Evolutionary conservation across 257 asterid species (phyloP).

Genomic region (Datura wrightii): DNA sequence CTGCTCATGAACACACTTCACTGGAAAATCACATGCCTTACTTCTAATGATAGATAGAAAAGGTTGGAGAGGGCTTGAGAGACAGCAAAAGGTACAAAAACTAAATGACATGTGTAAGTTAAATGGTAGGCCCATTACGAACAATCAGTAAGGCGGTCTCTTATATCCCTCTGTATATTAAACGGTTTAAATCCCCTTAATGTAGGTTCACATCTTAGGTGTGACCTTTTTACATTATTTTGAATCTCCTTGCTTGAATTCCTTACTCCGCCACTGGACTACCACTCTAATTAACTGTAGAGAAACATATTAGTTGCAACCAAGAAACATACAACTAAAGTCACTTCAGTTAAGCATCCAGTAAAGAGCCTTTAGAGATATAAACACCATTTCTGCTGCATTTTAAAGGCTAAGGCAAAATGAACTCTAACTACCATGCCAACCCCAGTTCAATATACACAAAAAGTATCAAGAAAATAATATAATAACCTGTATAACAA

Average conservation of each 20-base stretch:
- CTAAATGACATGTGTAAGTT: not conserved
- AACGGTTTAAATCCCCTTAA: not conserved
- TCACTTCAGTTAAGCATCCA: no score
- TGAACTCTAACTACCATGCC: not conserved
- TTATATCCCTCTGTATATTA: no score
- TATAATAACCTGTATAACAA: not conserved
- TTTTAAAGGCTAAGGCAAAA: not conserved
- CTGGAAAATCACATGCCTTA: not conserved
- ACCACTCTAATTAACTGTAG: no score
- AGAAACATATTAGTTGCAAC: no score
- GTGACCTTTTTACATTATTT: no score
- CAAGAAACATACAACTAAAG: no score
- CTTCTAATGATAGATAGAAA: not conserved
- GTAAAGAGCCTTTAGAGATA: no score
- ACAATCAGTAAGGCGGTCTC: not conserved
- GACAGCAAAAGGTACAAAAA: not conserved
- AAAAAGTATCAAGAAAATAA: slow-evolving; percentile 21
- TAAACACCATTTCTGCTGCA: no score
- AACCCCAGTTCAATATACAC: not conserved
- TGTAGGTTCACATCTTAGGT: not conserved
- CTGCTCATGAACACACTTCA: not conserved
- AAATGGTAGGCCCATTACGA: not conserved
- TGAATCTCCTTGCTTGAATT: no score
- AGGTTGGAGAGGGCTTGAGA: not conserved
- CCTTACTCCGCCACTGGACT: no score